phyloP scores from a whole-genome alignment of 805 yeast species.

The Wickerhamomyces tratensis region DNA sequence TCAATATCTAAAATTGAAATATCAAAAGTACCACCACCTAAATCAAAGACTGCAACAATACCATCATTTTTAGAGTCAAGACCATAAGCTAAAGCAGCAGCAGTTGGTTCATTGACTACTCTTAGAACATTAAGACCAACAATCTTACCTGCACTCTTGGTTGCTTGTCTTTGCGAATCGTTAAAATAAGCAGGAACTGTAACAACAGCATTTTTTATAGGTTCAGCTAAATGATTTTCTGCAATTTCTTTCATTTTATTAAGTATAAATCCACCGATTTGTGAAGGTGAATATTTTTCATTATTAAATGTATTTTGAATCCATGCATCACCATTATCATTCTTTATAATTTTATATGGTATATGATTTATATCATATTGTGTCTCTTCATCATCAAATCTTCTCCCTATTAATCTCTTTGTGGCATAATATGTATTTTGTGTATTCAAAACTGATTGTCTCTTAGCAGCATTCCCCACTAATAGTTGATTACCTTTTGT shows the following conservation, averaged over 20 bases:
- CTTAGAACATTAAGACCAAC: constrained; percentile 66
- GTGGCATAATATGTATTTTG: constrained; percentile 77
- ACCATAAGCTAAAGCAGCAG: constrained; percentile 79
- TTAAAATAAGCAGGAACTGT: constrained; percentile 82
- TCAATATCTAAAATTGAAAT: constrained; percentile 68
- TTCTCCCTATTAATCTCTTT: constrained; percentile 70
- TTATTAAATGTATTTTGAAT: constrained; percentile 28
- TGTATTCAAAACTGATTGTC: constrained; percentile 71
- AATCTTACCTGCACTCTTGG: constrained; percentile 63
- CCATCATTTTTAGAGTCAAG: constrained; percentile 40
- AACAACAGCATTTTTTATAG: constrained; percentile 59
- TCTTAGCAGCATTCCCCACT: constrained; percentile 65
- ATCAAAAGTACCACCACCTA: constrained; percentile 81
- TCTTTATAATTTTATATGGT: constrained; percentile 54
- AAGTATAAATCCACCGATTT: constrained; percentile 59
- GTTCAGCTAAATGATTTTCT: constrained; percentile 35
- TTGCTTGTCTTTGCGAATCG: constrained; percentile 75
- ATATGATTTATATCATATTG: constrained; percentile 54
- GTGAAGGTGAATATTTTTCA: constrained; percentile 55
- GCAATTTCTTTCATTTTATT: constrained; percentile 55
- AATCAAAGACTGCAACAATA: constrained; percentile 44
- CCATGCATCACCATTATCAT: constrained; percentile 62
- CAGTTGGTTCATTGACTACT: constrained; percentile 77
- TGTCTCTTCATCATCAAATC: constrained; percentile 58
- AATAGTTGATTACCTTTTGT: constrained; percentile 32